Percentiles rank a stretch among this genome's conserved stretches.
Conservation (phyloP, 805 yeast species). For the Candida insectorum region DNA sequence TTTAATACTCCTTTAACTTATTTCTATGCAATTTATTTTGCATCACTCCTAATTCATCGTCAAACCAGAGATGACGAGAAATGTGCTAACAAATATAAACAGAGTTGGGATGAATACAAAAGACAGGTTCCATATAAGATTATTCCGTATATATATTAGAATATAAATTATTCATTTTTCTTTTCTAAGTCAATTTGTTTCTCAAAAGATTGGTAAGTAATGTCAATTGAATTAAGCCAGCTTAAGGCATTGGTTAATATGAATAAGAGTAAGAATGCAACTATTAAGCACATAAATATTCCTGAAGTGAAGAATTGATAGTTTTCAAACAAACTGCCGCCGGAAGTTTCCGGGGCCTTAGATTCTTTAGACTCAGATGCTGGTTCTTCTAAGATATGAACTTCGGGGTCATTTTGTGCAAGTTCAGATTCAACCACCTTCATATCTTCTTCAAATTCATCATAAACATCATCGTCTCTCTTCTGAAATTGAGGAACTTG, state of each 20-base stretch:
- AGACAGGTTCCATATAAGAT: constrained; percentile 81
- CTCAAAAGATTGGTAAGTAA: constrained; percentile 80
- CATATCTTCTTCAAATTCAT: constrained; percentile 30
- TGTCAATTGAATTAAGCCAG: constrained; percentile 70
- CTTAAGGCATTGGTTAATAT: constrained; percentile 60
- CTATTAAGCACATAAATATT: constrained; percentile 70
- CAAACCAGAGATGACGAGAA: constrained; percentile 90
- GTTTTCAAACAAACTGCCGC: constrained; percentile 52
- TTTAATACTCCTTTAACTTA: constrained; percentile 78
- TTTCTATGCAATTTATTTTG: constrained; percentile 83
- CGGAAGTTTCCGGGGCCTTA: constrained; percentile 7
- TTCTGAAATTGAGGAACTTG: constrained; percentile 6
- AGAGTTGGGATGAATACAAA: constrained; percentile 83
- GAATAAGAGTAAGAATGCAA: constrained; percentile 55
- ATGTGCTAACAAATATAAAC: constrained; percentile 81
- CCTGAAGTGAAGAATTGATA: constrained; percentile 80
- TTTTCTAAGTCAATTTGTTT: constrained; percentile 55
- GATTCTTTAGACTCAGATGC: neutral
- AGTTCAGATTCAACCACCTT: constrained; percentile 29
- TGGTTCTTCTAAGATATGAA: constrained; percentile 18
- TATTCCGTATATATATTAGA: constrained; percentile 77
- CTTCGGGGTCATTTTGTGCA: constrained; percentile 19
- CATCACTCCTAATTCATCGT: constrained; percentile 77
- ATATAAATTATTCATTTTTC: constrained; percentile 35
- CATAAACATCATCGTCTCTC: constrained; percentile 3